Conservation (phyloP, 2,329 filamentous ascomycete species). For the Knufia petricola region DNA sequence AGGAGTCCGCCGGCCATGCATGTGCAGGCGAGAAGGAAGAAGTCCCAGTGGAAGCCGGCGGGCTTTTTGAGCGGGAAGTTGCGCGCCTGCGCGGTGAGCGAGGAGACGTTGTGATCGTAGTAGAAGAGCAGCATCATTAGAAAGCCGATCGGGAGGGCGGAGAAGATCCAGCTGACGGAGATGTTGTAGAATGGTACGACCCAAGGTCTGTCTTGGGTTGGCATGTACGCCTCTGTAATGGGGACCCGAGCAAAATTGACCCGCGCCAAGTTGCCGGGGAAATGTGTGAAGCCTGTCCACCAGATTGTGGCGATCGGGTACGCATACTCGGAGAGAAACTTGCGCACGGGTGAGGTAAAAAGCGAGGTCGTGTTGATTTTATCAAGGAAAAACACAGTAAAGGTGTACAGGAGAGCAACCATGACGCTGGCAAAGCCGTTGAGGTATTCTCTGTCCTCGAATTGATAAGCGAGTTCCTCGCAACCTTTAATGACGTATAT, state of each 20-base stretch:
- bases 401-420: conserved; percentile 45
- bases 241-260: conserved; percentile 36
- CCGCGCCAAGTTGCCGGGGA: conserved; percentile 37
- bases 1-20: conserved; percentile 48
- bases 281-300: conserved; percentile 46
- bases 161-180: conserved; percentile 43
- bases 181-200: conserved; percentile 46
- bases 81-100: conserved; percentile 45
- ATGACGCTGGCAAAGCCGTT: conserved; percentile 42
- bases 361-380: conserved; percentile 31
- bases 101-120: conserved; percentile 41
- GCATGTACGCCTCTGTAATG: conserved; percentile 38
- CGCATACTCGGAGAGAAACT: conserved; percentile 9
- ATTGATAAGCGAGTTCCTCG: conserved; percentile 46
- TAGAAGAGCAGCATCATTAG: conserved; percentile 47
- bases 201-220: conserved; percentile 37
- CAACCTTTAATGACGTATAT: conserved; percentile 50
- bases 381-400: conserved; percentile 42
- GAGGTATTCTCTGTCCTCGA: conserved; percentile 31
- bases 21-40: conserved; percentile 48
- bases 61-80: conserved; percentile 49
- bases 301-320: conserved; percentile 41
- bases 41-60: conserved; percentile 53
- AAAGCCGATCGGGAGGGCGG: conserved; percentile 45
- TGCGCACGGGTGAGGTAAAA: neutral